Evolutionary conservation across 768 basidiomycete genomes (phyloP), one percentile per base, ranked within the genome.

Genomic region (Exidia glandulosa): DNA sequence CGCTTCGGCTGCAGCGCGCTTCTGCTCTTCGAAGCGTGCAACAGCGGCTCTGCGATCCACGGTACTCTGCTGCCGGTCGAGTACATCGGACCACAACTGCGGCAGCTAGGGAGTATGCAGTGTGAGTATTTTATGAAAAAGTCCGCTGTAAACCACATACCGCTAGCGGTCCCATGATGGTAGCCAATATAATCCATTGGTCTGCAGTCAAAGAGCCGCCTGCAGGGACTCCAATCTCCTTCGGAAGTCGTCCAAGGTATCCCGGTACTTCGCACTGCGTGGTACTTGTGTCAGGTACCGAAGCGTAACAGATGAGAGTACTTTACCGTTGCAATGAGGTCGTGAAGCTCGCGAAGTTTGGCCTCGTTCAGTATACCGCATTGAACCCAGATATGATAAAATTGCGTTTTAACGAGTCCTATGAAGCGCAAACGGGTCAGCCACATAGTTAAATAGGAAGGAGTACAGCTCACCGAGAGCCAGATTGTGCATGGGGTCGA

Each of bases 401-500:
- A 45, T 5, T 45, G 41, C 5, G 41, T 45, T 19, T 45, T 45
- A 10, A 45, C 41, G 16, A 45, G 41, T 6, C 41, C 41, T 45
- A 23, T 7, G 34, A 36, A n/a, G n/a, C n/a, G n/a, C n/a, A n/a
- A n/a, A n/a, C n/a, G n/a, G n/a, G n/a, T n/a, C n/a, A n/a, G n/a
- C n/a, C n/a, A n/a, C n/a, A n/a, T n/a, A n/a, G n/a, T n/a, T n/a
- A n/a, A n/a, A n/a, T n/a, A n/a, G n/a, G n/a, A n/a, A n/a, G n/a
- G n/a, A n/a, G n/a, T n/a, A n/a, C n/a, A 36, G 16, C 34, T 7
- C 57, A 67, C 71, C 69, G 2, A 70, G 65, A n/a, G 70, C 67
- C 1, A 73, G 55, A 31, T 71, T 73, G 52, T 73, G 69, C 72
- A 73, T 72, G 0, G 69, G 72, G 59, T 73, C 72, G 7, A 73